phyloP scores from a whole-genome alignment of 331 rosid genomes.

The Rhamnella rubrinervis region DNA sequence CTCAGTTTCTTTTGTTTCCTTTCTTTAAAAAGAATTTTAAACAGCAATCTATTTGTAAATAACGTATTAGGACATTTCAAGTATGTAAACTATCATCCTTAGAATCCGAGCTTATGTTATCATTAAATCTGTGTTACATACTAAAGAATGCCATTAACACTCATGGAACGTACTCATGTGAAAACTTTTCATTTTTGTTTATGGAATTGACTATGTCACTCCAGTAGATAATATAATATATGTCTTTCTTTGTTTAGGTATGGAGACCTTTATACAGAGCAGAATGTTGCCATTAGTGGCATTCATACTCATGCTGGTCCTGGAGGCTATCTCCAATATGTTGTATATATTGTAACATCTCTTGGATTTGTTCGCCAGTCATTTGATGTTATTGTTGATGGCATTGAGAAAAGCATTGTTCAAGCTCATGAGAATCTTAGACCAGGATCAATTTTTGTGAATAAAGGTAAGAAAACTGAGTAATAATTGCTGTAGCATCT shows the following conservation, averaged over 20 bases:
- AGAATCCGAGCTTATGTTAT: no score
- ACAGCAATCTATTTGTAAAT: no score
- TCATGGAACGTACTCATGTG: no score
- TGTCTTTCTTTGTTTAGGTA: constrained; percentile 1
- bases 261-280: constrained; percentile 28
- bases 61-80: background rate
- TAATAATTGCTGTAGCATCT: background rate
- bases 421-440: constrained; percentile 24
- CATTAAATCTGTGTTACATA: no score
- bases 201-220: background rate
- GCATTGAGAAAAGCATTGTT: constrained; percentile 28
- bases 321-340: constrained; percentile 33
- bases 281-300: constrained; percentile 34
- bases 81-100: no score
- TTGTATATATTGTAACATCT: constrained; percentile 30
- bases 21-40: background rate
- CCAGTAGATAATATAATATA: no score
- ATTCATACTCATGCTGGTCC: constrained; percentile 32
- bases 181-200: background rate
- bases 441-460: constrained; percentile 24
- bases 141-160: no score
- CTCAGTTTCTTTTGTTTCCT: background rate
- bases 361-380: constrained; percentile 31
- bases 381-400: constrained; percentile 24
- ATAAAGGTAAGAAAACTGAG: constrained; percentile 11